These are phyloP conservation scores for Hygrophila difformis DNA, from an alignment of 257 asterid species.

Conservation along the genomic window DNA sequence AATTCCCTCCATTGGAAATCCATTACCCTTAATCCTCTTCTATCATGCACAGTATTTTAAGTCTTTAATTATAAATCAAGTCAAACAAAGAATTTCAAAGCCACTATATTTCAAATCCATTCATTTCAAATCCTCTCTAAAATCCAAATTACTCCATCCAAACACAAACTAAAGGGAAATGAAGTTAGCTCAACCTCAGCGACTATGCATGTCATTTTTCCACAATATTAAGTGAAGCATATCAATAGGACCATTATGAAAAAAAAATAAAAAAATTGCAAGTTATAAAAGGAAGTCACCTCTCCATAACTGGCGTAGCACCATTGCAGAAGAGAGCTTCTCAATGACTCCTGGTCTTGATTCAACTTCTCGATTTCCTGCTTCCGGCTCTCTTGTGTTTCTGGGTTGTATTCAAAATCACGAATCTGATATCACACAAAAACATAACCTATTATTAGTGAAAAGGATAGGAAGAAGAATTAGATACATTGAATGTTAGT, in stretches of 20 bases:
- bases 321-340: constrained; percentile 75
- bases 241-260: not conserved
- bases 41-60: too few relatives aligned
- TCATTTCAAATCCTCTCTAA: too few relatives aligned
- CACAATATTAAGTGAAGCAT: not conserved
- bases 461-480: not conserved
- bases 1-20: too few relatives aligned
- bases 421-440: constrained; percentile 49
- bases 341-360: constrained; percentile 69
- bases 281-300: constrained; percentile 32
- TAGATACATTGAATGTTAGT: too few relatives aligned
- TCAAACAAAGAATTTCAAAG: too few relatives aligned
- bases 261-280: constrained; percentile 16
- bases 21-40: too few relatives aligned
- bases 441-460: constrained; percentile 16
- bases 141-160: too few relatives aligned
- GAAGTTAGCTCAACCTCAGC: too few relatives aligned
- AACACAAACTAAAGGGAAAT: too few relatives aligned
- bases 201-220: not conserved
- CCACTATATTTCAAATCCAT: too few relatives aligned
- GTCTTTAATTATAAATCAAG: too few relatives aligned
- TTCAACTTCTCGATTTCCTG: constrained; percentile 61
- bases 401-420: constrained; percentile 61
- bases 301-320: constrained; percentile 83
- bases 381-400: constrained; percentile 62